These are phyloP conservation scores for Udeniomyces megalosporus DNA, from an alignment of 768 basidiomycete genomes.

Conservation along the genomic window DNA sequence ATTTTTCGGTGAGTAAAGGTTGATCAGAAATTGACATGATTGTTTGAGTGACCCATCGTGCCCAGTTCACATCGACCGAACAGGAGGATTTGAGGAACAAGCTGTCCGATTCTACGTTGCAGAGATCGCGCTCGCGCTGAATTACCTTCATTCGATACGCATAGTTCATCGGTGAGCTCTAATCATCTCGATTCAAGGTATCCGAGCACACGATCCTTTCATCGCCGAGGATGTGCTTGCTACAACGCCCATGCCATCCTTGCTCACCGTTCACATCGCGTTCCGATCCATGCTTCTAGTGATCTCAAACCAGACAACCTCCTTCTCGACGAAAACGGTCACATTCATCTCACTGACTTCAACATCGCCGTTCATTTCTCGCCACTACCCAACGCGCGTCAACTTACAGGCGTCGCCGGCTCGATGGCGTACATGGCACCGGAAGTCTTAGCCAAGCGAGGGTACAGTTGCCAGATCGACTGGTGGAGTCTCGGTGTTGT, in stretches of 20 bases:
- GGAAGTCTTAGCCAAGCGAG: conserved; percentile 80
- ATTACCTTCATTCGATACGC: conserved; percentile 76
- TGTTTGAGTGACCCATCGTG: not conserved
- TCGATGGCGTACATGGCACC: conserved; percentile 99
- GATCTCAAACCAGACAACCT: conserved; percentile 98
- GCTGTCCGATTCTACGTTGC: conserved; percentile 58
- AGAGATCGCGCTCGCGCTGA: conserved; percentile 69
- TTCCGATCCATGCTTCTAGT: conserved; percentile 39
- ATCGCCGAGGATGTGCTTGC: not conserved
- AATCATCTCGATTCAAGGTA: not conserved
- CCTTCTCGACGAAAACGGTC: conserved; percentile 77
- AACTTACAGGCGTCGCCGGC: conserved; percentile 86
- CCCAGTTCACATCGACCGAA: conserved; percentile 25
- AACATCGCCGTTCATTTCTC: conserved; percentile 98
- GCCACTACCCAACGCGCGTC: conserved; percentile 41
- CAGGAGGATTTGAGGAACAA: conserved; percentile 23
- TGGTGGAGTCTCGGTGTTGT: conserved; percentile 96
- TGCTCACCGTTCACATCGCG: conserved; percentile 9
- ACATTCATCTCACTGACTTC: conserved; percentile 95
- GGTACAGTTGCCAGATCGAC: conserved; percentile 85
- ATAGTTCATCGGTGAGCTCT: conserved; percentile 96
- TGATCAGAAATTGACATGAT: not conserved
- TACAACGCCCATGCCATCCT: not conserved
- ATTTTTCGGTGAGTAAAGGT: not conserved
- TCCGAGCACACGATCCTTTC: not conserved